Base-by-base conservation (phyloP, 1,139 yeast genomes). In the Yamadazyma triangularis region DNA sequence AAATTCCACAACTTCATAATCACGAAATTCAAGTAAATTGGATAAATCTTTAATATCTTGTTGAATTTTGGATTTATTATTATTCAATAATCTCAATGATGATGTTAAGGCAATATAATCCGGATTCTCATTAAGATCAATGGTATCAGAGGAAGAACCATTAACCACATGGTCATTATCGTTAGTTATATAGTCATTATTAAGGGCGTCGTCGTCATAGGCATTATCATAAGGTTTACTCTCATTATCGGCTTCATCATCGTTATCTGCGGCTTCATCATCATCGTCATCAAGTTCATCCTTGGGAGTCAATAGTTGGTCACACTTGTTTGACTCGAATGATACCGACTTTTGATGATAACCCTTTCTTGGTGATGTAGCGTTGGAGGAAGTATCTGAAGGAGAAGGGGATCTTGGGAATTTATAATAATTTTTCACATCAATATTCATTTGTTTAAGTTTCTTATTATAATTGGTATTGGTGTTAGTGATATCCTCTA, bases 61-160 rank as follows among this genome's bases (percentile, higher is more conserved):
- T 34, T 52, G 42, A 29, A 67, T 61, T 19, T 43, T 38, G 5
- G 42, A 34, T 26, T 50, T 55, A 26, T 51, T 52, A 15, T 45
- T 36, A 26, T 40, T 44, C 31, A 64, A 50, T 28, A 66, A 46
- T 27, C 66, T 50, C 26, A 58, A 56, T 5, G 68, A 49, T 13
- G 68, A 56, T 1, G 61, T 43, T 29, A 68, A 56, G 4, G 69
- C 53, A 24, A 64, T 49, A 41, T 64, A 67, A 47, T 67, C 73
- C 10, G 65, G 47, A 40, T 68, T 66, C 11, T 49, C 39, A 29
- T 51, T 45, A 25, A 65, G 51, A 24, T 36, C 31, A 27, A 24
- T 29, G 13, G 6, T 29, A 25, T 16, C 12, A 12, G 15, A 29
- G 7, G 8, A 25, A 25, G 20, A 15, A 9, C 11, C 18, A 16